Conservation (phyloP, 2,329 filamentous ascomycete species). For the Pseudogymnoascus sp. region DNA sequence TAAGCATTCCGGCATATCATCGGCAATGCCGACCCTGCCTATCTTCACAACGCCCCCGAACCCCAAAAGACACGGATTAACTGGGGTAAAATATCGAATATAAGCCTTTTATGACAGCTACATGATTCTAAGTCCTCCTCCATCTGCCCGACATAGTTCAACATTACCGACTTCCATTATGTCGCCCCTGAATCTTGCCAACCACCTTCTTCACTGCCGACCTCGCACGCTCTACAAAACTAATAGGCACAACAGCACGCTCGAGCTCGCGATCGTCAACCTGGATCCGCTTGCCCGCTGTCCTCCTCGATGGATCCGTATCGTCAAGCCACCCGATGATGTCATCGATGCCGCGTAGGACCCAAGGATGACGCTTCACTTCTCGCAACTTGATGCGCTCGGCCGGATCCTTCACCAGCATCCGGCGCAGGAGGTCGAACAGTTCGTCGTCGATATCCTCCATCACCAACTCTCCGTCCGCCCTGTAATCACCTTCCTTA, state of each 20-base stretch:
- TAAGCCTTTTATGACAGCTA: conserved; percentile 5
- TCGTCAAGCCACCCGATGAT: conserved; percentile 82
- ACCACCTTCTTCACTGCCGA: conserved; percentile 67
- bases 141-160: conserved; percentile 3
- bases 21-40: neutral
- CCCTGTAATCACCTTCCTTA: conserved; percentile 61
- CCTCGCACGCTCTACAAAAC: conserved; percentile 74
- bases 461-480: conserved; percentile 72
- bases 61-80: neutral
- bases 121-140: conserved; percentile 1
- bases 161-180: conserved; percentile 5
- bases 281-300: conserved; percentile 78
- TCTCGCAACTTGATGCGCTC: conserved; percentile 84
- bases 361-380: conserved; percentile 92
- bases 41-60: too few species aligned
- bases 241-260: conserved; percentile 81
- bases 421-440: conserved; percentile 66
- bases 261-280: conserved; percentile 88
- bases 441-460: conserved; percentile 79
- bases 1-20: neutral
- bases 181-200: conserved; percentile 42
- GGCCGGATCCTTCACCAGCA: conserved; percentile 83
- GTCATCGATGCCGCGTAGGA: conserved; percentile 69
- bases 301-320: conserved; percentile 74
- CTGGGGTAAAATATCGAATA: conserved; percentile 6